These are phyloP conservation scores for Isabelozyma heimii DNA, from an alignment of 805 yeast genomes.

Conservation along the genomic window DNA sequence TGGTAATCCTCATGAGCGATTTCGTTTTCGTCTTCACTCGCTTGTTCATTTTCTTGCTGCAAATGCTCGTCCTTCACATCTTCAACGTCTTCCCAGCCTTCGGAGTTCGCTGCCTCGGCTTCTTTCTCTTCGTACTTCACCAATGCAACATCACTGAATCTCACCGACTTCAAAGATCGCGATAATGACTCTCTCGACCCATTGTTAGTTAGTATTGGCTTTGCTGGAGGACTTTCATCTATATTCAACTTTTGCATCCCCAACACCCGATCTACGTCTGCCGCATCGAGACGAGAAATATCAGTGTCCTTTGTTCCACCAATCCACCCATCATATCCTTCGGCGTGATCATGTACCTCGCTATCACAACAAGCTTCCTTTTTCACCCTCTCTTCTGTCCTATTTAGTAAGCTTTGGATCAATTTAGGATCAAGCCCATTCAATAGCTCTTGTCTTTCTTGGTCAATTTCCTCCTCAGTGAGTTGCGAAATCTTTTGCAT, in stretches of 20 bases:
- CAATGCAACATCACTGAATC: constrained; percentile 29
- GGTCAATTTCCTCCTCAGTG: constrained; percentile 62
- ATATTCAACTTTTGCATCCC: constrained; percentile 22
- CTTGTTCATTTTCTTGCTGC: not conserved
- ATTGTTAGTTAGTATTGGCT: not conserved
- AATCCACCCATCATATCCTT: constrained; percentile 41
- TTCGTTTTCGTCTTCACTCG: constrained; percentile 39
- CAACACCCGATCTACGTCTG: constrained; percentile 36
- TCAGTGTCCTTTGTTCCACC: constrained; percentile 39
- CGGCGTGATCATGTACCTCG: constrained; percentile 33
- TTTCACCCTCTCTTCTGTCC: constrained; percentile 49
- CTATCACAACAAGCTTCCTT: constrained; percentile 11
- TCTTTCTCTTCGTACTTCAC: constrained; percentile 27
- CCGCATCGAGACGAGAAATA: constrained; percentile 29
- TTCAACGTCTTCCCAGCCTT: constrained; percentile 50
- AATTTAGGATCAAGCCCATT: constrained; percentile 68
- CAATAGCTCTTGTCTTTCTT: constrained; percentile 65
- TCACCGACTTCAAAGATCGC: constrained; percentile 14
- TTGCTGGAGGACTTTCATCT: constrained; percentile 4
- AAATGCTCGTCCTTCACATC: constrained; percentile 43
- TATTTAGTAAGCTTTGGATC: constrained; percentile 52
- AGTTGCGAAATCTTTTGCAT: constrained; percentile 56
- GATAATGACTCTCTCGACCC: not conserved
- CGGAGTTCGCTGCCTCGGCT: constrained; percentile 19
- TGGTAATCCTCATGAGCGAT: constrained; percentile 43